Percentiles rank a stretch among this genome's conserved stretches.
Evolutionary conservation across 2,329 filamentous ascomycete genomes (phyloP).

Genomic region (Neofusicoccum sp.): DNA sequence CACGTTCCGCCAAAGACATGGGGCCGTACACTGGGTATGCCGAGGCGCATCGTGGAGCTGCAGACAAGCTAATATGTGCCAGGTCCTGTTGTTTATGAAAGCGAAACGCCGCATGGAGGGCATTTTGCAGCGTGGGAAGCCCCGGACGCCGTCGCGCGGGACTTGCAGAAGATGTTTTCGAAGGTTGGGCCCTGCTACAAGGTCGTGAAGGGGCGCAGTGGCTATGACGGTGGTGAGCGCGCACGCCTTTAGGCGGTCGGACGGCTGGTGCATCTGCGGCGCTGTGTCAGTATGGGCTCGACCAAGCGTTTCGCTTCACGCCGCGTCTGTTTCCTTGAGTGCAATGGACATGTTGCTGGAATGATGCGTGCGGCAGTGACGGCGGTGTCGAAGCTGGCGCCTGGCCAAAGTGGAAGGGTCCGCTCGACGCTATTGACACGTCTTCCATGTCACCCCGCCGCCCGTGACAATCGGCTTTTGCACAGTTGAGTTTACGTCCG

Average conservation of each 20-base stretch:
- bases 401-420: background rate
- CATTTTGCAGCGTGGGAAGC: constrained; percentile 63
- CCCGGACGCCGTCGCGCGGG: constrained; percentile 52
- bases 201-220: constrained; percentile 2
- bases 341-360: too few species aligned
- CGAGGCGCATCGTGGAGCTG: too few species aligned
- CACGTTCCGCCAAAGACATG: constrained; percentile 54
- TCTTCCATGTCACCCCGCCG: background rate
- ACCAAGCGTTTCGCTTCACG: too few species aligned
- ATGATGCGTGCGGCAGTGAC: background rate
- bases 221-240: constrained; percentile 4
- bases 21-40: constrained; percentile 55
- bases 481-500: too few species aligned
- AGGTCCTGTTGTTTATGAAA: constrained; percentile 57
- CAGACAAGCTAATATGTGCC: background rate
- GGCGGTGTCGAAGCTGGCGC: background rate
- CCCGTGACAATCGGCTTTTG: too few species aligned
- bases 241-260: background rate
- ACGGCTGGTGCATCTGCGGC: background rate
- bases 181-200: constrained; percentile 14
- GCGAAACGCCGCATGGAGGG: constrained; percentile 51
- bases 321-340: too few species aligned
- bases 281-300: too few species aligned
- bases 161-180: constrained; percentile 55
- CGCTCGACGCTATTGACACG: background rate